A percentile compares a stretch with the other conserved stretches of the same genome.
These are phyloP conservation scores for Ceratocystis smalleyi DNA, from an alignment of 2,329 filamentous ascomycete genomes.

Conservation along the genomic window DNA sequence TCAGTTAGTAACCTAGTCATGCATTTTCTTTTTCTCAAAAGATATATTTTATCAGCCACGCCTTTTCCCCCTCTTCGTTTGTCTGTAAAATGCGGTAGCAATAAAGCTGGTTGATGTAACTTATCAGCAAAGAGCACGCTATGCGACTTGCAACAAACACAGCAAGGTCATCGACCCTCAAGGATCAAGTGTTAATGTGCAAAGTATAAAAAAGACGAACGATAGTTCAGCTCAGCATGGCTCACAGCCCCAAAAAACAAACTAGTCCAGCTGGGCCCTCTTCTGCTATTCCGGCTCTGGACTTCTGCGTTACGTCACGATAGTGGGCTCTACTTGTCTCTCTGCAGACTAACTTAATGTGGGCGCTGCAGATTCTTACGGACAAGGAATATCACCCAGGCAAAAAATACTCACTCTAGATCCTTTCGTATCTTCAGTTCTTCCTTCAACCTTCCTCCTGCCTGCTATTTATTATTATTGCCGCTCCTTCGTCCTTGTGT, in stretches of 20 bases:
- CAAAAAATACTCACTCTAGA: not conserved
- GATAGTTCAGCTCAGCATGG: too few species aligned
- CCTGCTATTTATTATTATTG: not conserved
- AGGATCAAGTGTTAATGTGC: too few species aligned
- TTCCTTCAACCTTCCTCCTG: not conserved
- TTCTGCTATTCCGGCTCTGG: not conserved
- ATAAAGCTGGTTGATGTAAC: too few species aligned
- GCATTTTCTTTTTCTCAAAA: too few species aligned
- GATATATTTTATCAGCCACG: not conserved
- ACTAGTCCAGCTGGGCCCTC: not conserved
- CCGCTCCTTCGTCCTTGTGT: not conserved
- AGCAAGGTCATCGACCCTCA: too few species aligned
- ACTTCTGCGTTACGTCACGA: constrained; percentile 2
- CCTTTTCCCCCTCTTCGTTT: not conserved
- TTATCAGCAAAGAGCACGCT: not conserved
- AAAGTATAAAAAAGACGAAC: too few species aligned
- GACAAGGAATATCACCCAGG: not conserved
- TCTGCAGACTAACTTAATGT: not conserved
- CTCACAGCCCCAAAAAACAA: not conserved
- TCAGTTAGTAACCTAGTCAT: not conserved
- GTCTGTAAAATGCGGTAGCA: not conserved
- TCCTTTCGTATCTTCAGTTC: not conserved
- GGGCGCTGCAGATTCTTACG: not conserved
- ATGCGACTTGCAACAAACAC: too few species aligned
- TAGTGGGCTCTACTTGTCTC: not conserved